Base-by-base conservation (phyloP, 2,329 filamentous ascomycete genomes). In the Podosphaera xanthii region DNA sequence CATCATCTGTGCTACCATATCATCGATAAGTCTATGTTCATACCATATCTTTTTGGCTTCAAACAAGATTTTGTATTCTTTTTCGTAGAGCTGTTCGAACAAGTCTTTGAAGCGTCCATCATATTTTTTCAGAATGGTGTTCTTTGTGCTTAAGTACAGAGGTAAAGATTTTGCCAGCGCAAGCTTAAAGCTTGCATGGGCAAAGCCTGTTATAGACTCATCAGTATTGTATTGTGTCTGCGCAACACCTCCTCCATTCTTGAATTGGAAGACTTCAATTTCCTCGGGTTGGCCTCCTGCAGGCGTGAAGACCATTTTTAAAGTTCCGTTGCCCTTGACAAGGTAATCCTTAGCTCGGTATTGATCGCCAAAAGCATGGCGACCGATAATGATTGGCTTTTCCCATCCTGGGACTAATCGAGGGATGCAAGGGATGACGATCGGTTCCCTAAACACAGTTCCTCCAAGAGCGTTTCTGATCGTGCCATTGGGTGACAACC, bases 101-200 rank as follows among this genome's bases (percentile, higher is more conserved):
- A 97, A 94, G 70, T 98, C 92, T 83, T 97, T 97, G 82, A 98
- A 98, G 68, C 87, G 82, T 58, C 92, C 92, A 70, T 98, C 92
- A 75, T 98, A 98, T 73, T 90, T 91, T 80, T 98, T 98, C 66
- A 98, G 77, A 68, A 98, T 98, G 67, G 92, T 98, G 80, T 97
- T 97, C 85, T 98, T 98, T 74, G 92, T 98, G 80, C 88, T 95
- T 91, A 97, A 94, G 78, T 97, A 98, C 69, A 98, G 78, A n/a
- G 92, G 92, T 65, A 94, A 77, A 63, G 77, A 77, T 80, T 95
- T 92, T 72, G 81, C 77, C 53, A 97, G 75, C 40, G 92, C 91
- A 65, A 96, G 81, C 82, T 96, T 94, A 82, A 98, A 97, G 66
- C 84, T 90, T 63, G 92, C 86, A 71, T 97, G 92, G 60, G 92